Conservation (phyloP, 2,329 filamentous ascomycete species). For the Ophiocordyceps australis region DNA sequence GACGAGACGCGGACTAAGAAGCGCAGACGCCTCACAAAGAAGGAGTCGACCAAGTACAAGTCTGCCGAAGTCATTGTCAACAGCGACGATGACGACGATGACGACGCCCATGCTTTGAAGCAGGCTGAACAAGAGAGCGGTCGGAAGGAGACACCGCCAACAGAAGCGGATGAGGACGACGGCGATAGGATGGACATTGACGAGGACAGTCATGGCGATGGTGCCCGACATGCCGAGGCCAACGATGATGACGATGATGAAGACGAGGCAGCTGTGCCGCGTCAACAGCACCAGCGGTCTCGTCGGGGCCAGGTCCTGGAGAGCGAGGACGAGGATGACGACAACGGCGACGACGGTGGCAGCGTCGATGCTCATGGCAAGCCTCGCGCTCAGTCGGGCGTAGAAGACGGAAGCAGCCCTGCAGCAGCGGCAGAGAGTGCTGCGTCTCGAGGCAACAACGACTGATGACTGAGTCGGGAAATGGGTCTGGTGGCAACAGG, state of each 20-base stretch:
- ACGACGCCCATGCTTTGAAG: slow-evolving; percentile 23
- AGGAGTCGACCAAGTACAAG: slow-evolving; percentile 52
- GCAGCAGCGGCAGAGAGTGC: slow-evolving; percentile 8
- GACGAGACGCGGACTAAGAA: slow-evolving; percentile 36
- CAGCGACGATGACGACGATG: slow-evolving; percentile 41
- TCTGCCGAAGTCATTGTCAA: slow-evolving; percentile 70
- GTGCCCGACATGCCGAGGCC: slow-evolving; percentile 20
- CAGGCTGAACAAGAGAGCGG: slow-evolving; percentile 23
- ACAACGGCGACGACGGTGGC: slow-evolving; percentile 4
- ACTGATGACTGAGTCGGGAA: too few species aligned
- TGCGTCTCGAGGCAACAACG: too few species aligned
- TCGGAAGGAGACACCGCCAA: slow-evolving; percentile 15
- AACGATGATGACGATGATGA: slow-evolving; percentile 35
- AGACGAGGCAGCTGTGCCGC: slow-evolving; percentile 12
- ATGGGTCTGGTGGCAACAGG: too few species aligned
- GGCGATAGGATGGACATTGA: slow-evolving; percentile 24
- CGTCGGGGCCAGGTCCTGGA: slow-evolving; percentile 33
- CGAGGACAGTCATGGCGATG: slow-evolving; percentile 15
- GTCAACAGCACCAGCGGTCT: slow-evolving; percentile 24
- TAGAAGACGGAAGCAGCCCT: slow-evolving; percentile 9
- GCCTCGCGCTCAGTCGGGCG: slow-evolving; percentile 6
- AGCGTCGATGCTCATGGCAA: too few species aligned
- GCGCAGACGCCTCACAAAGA: slow-evolving; percentile 37
- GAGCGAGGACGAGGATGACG: slow-evolving; percentile 29
- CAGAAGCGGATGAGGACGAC: slow-evolving; percentile 17